Conservation (phyloP, 805 yeast genomes). For the Suhomyces sp. region DNA sequence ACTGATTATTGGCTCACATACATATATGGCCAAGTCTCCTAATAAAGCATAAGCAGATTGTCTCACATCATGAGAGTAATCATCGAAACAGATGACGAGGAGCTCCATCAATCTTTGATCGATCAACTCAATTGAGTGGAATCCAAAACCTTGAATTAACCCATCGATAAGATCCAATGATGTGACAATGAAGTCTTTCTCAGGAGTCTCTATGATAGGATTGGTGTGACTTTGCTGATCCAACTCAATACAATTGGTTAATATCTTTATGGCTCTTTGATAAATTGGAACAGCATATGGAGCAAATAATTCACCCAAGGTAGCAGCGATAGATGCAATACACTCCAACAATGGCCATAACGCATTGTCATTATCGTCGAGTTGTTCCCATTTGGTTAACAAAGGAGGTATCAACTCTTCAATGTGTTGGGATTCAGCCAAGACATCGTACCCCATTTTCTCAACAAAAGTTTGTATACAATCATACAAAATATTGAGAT, state of each 20-base stretch:
- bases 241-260: constrained; percentile 64
- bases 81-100: constrained; percentile 68
- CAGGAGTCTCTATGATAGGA: constrained; percentile 73
- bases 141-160: constrained; percentile 81
- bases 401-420: constrained; percentile 75
- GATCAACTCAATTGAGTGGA: constrained; percentile 57
- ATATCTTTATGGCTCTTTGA: constrained; percentile 69
- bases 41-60: constrained; percentile 87
- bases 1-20: constrained; percentile 44
- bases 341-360: constrained; percentile 93
- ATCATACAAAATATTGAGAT: constrained; percentile 80
- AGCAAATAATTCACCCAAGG: constrained; percentile 78
- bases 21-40: constrained; percentile 81
- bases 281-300: constrained; percentile 89
- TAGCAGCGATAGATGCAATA: constrained; percentile 86
- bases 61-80: constrained; percentile 81
- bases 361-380: constrained; percentile 77
- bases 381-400: constrained; percentile 72
- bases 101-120: constrained; percentile 55
- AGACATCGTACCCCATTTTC: constrained; percentile 58
- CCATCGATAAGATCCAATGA: constrained; percentile 91
- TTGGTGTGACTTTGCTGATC: constrained; percentile 64
- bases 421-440: constrained; percentile 56
- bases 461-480: constrained; percentile 89
- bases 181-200: constrained; percentile 86